These are phyloP conservation scores for Nemania diffusa DNA, from an alignment of 2,329 filamentous ascomycete species.

Conservation along the genomic window DNA sequence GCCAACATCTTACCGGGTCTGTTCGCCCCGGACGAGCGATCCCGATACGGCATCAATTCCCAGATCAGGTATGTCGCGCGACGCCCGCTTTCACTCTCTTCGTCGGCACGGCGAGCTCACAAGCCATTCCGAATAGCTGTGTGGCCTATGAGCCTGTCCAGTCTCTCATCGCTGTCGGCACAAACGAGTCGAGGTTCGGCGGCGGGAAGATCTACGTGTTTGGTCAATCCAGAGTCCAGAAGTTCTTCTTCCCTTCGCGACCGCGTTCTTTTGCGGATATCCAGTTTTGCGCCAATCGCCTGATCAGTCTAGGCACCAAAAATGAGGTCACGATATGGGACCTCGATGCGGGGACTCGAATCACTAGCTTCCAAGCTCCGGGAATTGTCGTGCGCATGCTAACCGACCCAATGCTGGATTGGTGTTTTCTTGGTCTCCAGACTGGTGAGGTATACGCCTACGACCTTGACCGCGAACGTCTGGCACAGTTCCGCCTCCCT, in stretches of 20 bases:
- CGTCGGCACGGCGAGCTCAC: slow-evolving; percentile 6
- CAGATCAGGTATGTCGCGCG: slow-evolving; percentile 68
- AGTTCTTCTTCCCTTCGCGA: slow-evolving; percentile 75
- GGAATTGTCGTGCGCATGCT: slow-evolving; percentile 78
- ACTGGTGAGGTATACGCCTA: slow-evolving; percentile 91
- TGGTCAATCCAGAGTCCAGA: slow-evolving; percentile 82
- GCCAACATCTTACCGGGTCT: slow-evolving; percentile 79
- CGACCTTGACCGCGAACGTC: slow-evolving; percentile 83
- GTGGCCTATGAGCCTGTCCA: slow-evolving; percentile 94
- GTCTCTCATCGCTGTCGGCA: slow-evolving; percentile 91
- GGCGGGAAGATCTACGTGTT: slow-evolving; percentile 89
- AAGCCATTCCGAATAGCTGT: slow-evolving; percentile 63
- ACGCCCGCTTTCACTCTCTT: not conserved
- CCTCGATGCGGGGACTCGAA: slow-evolving; percentile 72
- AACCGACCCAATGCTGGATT: slow-evolving; percentile 92
- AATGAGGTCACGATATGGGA: slow-evolving; percentile 90
- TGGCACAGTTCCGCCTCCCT: slow-evolving; percentile 81
- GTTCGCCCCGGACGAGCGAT: slow-evolving; percentile 86
- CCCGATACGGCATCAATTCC: slow-evolving; percentile 83
- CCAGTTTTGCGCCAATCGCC: slow-evolving; percentile 86
- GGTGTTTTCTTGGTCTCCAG: slow-evolving; percentile 85
- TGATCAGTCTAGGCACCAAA: slow-evolving; percentile 85
- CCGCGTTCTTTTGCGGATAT: slow-evolving; percentile 79
- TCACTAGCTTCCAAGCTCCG: slow-evolving; percentile 78
- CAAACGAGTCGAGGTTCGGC: slow-evolving; percentile 85